A percentile compares a stretch with the other conserved stretches of the same genome.
Conservation (phyloP, 1,139 yeast species). For the Scheffersomyces segobiensis region DNA sequence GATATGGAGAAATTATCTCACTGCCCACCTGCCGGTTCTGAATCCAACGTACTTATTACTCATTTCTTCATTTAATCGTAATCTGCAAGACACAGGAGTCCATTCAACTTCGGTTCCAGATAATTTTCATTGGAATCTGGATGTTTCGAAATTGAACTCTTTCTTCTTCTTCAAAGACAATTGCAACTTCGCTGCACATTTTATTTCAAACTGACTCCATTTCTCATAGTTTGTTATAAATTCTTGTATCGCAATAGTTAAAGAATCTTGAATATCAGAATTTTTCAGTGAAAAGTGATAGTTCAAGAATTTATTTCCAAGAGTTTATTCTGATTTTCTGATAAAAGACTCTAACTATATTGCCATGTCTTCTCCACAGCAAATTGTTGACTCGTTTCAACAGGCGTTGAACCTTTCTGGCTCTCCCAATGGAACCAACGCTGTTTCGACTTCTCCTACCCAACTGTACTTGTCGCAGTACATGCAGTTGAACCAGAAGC, state of each 20-base stretch:
- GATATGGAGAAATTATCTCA: background rate
- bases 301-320: background rate
- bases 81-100: background rate
- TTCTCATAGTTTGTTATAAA: no score
- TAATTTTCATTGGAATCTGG: background rate
- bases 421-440: slow-evolving; percentile 49
- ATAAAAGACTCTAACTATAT: background rate
- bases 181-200: background rate
- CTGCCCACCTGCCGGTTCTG: background rate
- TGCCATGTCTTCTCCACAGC: slow-evolving; percentile 67
- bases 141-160: background rate
- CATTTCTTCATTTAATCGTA: background rate
- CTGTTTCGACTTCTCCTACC: slow-evolving; percentile 76
- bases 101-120: background rate
- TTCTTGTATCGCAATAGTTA: background rate
- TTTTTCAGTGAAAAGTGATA: background rate
- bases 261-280: background rate
- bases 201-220: background rate
- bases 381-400: slow-evolving; percentile 63
- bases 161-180: background rate
- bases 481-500: slow-evolving; percentile 44
- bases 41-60: background rate
- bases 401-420: slow-evolving; percentile 50
- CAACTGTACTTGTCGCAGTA: slow-evolving; percentile 51
- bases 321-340: background rate